Base-by-base conservation (phyloP, 2,329 filamentous ascomycete genomes). In the Neonectria ditissima region DNA sequence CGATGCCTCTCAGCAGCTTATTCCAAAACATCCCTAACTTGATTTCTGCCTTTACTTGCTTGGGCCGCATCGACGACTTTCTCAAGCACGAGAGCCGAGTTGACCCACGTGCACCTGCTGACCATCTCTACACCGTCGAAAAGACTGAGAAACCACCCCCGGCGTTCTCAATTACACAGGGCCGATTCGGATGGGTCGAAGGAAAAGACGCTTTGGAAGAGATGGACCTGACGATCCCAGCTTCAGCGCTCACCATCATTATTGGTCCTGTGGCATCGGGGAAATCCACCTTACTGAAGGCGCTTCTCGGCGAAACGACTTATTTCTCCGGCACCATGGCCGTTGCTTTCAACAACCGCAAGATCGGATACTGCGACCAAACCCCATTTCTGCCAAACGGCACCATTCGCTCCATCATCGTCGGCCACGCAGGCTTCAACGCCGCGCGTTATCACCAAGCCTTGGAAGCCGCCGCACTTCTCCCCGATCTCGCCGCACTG, bases 401-500 rank as follows among this genome's bases (percentile, higher is more conserved):
- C 0, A 76, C 78, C 1, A 70, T 82, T 7, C 72, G 69, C 8
- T 72, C 79, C 3, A 82, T 81, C 50, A 80, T 83, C 8, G 58
- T 80, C 13, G 80, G 79, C 0, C 75, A 76, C 26, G 69, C 65
- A 5, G 18, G 57, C 0, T 79, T 77, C 20, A 68, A 80, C 20
- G 61, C 69, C n/a, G 43, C 52, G 1, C 72, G 75, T 10, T 81
- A 81, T n/a, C 59, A 74, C 1, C 72, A 76, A 14, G 74, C 81
- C 0, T 60, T 81, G 0, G 67, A 77, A 0, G 76, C 79, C 0
- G 76, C 76, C 0, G 67, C 76, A 54, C 71, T 82, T 0, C 55
- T 62, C 1, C 45, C 63, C 0, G 80, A 82, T n/a, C 58, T 59
- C 81, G 5, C 52, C 51, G 0, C 3, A 28, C 13, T 16, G 44